A percentile compares a stretch with the other conserved stretches of the same genome.
Evolutionary conservation across 169 alveolate species (phyloP).

Genomic region (Miamiensis avidus): DNA sequence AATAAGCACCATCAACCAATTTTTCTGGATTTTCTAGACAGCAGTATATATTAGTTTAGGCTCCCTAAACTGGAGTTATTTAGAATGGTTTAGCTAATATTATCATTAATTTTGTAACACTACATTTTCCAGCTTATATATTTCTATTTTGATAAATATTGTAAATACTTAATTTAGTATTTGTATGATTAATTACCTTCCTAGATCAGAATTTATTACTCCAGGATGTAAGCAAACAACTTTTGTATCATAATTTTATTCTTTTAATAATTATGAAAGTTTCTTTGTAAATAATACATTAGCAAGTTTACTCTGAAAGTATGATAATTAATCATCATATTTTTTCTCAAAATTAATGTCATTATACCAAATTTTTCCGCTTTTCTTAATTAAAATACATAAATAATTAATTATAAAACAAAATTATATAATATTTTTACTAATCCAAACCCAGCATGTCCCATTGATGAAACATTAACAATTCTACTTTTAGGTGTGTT

Average conservation of each 20-base stretch:
- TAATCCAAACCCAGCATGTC: too few relatives aligned
- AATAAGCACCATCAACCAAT: background rate
- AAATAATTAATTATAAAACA: too few relatives aligned
- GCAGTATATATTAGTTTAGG: background rate
- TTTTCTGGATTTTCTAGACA: background rate
- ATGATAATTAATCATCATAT: background rate
- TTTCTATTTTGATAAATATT: background rate
- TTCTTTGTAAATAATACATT: background rate
- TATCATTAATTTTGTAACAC: too few relatives aligned
- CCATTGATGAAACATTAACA: conserved; percentile 60
- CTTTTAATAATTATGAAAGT: background rate
- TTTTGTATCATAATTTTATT: background rate
- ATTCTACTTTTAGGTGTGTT: conserved; percentile 40
- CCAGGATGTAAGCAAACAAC: conserved; percentile 14
- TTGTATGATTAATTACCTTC: background rate
- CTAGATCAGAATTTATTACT: background rate
- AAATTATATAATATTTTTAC: too few relatives aligned
- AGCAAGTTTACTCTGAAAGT: conserved; percentile 2
- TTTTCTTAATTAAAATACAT: too few relatives aligned
- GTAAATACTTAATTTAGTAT: background rate
- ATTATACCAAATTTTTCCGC: conserved; percentile 28
- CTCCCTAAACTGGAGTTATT: background rate
- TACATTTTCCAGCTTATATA: too few relatives aligned
- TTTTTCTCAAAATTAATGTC: background rate
- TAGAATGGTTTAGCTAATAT: too few relatives aligned